Base-by-base conservation (phyloP, 192 early-diverging fungal species). In the Obelidium mucronatum region DNA sequence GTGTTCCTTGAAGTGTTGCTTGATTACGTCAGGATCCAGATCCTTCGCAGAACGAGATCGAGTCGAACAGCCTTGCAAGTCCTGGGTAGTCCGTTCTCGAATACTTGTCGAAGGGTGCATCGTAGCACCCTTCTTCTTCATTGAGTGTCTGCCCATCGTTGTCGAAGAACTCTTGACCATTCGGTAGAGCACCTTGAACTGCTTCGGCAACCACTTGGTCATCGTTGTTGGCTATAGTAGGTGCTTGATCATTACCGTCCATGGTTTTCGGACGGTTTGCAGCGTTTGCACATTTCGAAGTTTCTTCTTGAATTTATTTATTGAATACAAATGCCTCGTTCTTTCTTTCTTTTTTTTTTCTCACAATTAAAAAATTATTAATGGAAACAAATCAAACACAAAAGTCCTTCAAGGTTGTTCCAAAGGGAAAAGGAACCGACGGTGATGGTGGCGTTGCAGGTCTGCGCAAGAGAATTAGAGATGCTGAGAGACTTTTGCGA, bases 391-490 rank as follows among this genome's bases (percentile, higher is more conserved):
- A 28, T 19, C 28, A 59, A 56, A 28, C 15, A 26, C 30, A 65
- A 5, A 30, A 34, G 22, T n/a, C n/a, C n/a, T 73, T 33, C 55
- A 73, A 73, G 55, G 54, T 59, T 54, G 40, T 75, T 15, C 73
- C 73, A 1, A 42, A 64, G 37, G 73, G 73, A 54, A 44, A 68
- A 52, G 39, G 19, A 19, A 67, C 75, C 13, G 64, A 70, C 17
- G 52, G 63, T n/a, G 67, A 67, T 54, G 76, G 53, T 1, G 71
- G 73, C 30, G 30, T 54, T 31, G 36, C 75, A 4, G 69, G 62
- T 34, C n/a, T 79, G 4, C 59, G 58, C 55, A 83, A 83, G 62
- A 24, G 54, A 42, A 60, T 83, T 26, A 76, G 82, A 17, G 82
- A 83, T 67, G 63, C 82, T 15, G 56, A 83, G 61, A 28, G 82